These are phyloP conservation scores for Microbotryum scabiosae DNA, from an alignment of 1,284 basidiomycete genomes.

Conservation along the genomic window DNA sequence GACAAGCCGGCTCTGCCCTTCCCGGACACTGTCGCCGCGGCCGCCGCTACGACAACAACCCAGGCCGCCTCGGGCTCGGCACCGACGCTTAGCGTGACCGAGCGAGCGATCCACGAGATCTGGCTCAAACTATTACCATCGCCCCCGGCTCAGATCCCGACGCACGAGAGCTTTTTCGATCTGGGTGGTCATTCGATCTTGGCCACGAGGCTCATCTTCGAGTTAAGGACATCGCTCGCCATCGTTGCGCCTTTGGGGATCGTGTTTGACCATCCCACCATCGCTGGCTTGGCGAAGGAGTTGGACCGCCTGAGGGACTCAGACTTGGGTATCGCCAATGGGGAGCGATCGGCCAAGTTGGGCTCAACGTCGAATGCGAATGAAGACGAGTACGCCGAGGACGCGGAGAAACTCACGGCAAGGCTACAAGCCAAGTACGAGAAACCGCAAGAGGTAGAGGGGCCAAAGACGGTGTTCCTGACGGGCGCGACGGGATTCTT, in stretches of 20 bases:
- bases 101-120: constrained; percentile 68
- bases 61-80: constrained; percentile 32
- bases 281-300: constrained; percentile 67
- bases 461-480: constrained; percentile 60
- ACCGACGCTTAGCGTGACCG: constrained; percentile 55
- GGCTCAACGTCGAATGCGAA: constrained; percentile 26
- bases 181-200: constrained; percentile 97
- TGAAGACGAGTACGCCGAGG: constrained; percentile 61
- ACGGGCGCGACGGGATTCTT: constrained; percentile 97
- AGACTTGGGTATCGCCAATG: constrained; percentile 63
- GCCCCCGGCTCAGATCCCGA: constrained; percentile 64
- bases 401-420: constrained; percentile 59
- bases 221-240: constrained; percentile 87
- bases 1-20: constrained; percentile 98
- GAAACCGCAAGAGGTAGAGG: constrained; percentile 49
- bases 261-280: constrained; percentile 86
- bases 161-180: constrained; percentile 97
- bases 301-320: constrained; percentile 69
- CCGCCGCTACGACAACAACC: constrained; percentile 39
- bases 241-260: constrained; percentile 86
- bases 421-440: constrained; percentile 57
- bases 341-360: constrained; percentile 35
- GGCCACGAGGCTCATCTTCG: constrained; percentile 92
- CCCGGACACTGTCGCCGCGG: constrained; percentile 85
- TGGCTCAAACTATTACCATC: constrained; percentile 80